Base-by-base conservation (phyloP, 2,329 filamentous ascomycete species). In the Malbranchea zuffiana region DNA sequence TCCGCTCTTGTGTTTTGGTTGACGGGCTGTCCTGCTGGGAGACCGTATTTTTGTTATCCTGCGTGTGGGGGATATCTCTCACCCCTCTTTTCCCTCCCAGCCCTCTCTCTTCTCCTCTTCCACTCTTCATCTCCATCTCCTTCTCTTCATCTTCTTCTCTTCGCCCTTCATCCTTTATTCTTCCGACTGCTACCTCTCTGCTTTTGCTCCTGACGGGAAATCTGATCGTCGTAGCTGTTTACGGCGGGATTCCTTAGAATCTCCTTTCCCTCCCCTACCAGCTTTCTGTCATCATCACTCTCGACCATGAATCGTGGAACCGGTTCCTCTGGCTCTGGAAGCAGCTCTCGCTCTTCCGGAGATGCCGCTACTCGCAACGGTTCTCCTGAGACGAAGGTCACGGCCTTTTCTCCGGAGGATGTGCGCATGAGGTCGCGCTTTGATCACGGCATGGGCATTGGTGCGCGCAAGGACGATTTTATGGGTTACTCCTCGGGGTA, bases 331-430 rank as follows among this genome's bases (percentile, higher is more conserved):
- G 51, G 45, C 35, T 44, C 48, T 39, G 45, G 54, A 33, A 59
- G 56, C 43, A 63, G 60, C 44, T 56, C 59, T 20, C 51, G 48
- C 30, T 61, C 60, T 23, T 57, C 57, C 11, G 70, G 67, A 30
- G 66, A 61, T 13, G 66, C 65, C 20, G 71, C 73, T 35, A 78
- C 76, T 7, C 69, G 67, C 50, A 69, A 74, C 47, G 71, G 69
- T 11, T 82, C 79, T 4, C 78, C 78, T 0, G 75, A 79, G 41
- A 80, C 77, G 5, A 71, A 69, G 33, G 46, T 78, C 27, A 78
- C 76, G 4, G 61, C 70, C 4, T 80, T 80, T 51, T 81, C 77
- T 3, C 75, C 77, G 0, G 71, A 74, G 11, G 72, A 74, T 26
- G 56, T 57, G 35, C 66, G 67, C 10, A 56, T 60, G 24, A 68